Conservation (phyloP, 345 rosid species). For the Rhodomyrtus tomentosa region DNA sequence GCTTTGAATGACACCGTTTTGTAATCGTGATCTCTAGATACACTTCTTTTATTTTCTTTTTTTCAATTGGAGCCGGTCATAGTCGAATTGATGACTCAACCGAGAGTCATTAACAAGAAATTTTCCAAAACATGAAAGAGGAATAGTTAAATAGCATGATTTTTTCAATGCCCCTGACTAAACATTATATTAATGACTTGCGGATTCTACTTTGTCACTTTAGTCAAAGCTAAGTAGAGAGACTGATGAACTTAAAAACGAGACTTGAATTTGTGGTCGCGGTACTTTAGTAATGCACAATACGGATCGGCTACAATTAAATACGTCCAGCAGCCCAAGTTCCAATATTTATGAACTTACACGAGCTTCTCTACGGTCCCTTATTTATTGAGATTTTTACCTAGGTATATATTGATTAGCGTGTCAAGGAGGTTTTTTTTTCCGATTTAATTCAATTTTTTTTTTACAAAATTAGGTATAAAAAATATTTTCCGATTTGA, state of each 20-base stretch:
- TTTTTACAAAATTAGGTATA: too few species aligned
- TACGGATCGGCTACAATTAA: neutral
- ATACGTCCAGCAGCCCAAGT: neutral
- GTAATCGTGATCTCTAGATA: neutral
- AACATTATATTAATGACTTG: neutral
- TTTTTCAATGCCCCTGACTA: neutral
- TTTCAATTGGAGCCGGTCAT: neutral
- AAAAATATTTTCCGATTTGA: too few species aligned
- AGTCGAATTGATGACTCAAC: neutral
- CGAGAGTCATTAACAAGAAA: neutral
- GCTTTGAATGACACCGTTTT: accelerated
- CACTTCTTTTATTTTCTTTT: neutral
- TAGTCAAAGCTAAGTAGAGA: neutral
- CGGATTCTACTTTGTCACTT: neutral
- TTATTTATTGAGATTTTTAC: neutral
- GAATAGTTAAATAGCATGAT: neutral
- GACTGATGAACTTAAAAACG: neutral
- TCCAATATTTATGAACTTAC: neutral
- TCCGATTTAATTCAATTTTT: too few species aligned
- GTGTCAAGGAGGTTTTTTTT: neutral
- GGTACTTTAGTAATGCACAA: neutral
- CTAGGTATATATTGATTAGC: neutral
- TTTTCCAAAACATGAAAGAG: neutral
- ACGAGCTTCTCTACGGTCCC: neutral
- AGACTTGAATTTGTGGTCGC: neutral